Evolutionary conservation across 164 flowering plant genomes (phyloP), one percentile per base, ranked within the genome.

Genomic region (Aristolochia contorta): DNA sequence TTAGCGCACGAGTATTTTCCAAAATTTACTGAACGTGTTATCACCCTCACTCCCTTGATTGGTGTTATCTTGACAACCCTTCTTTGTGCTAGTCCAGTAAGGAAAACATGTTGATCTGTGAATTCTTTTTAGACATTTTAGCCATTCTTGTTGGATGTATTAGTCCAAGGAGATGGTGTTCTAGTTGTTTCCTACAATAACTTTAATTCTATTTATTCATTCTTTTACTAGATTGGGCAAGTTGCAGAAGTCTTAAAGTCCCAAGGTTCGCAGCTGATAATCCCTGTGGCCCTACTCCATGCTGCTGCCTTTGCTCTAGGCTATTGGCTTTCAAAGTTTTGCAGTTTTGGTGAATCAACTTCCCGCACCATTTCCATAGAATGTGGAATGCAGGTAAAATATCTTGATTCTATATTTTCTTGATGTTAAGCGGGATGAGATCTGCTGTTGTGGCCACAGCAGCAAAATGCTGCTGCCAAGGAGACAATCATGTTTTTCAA

Each of bases 81-180:
- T 46, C 96, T 93, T 33, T 93, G 97, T 78, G 96, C 99, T 10
- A 93, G 99, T 70, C 99, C 97, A 19, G 99, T 93, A 80, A 93
- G 56, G 53, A 47, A 46, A 27, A 33, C 12, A 43, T 30, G 47
- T 30, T 43, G 27, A 51, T 57, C 43, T 37, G 43, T 37, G 43
- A 7, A 37, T 37, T 37, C 12, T 8, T 37, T 7, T 37, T 37
- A 37, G 43, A 37, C 43, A 32, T 37, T 37, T 8, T 10, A 37
- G 43, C 12, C 43, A 37, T 37, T 37, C 43, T 37, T 37, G 43
- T 37, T 37, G 7, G 43, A 37, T 8, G 43, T 37, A 37, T 37
- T 37, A 37, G 43, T 37, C 5, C 43, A 37, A 37, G 43, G 10
- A 4, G 0, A 37, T 37, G 43, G 10, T 8, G 43, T 6, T 37